Evolutionary conservation across 2,329 filamentous ascomycete species (phyloP).

Genomic region (Neurospora crassa): DNA sequence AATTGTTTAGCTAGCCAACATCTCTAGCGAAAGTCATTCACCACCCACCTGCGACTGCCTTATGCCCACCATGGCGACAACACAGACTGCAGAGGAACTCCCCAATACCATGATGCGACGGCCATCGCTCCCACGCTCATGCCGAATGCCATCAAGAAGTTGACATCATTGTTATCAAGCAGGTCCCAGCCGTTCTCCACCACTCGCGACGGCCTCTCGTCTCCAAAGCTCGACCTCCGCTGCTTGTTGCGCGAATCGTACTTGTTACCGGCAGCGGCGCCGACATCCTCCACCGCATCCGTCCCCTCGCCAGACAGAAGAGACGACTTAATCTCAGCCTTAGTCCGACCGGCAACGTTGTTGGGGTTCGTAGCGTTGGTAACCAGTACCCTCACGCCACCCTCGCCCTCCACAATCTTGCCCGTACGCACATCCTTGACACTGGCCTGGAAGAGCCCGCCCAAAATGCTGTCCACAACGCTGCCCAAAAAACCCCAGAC

Average conservation of each 20-base stretch:
- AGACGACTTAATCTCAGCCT: slow-evolving; percentile 30
- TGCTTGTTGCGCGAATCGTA: slow-evolving; percentile 42
- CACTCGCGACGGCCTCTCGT: slow-evolving; percentile 49
- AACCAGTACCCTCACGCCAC: slow-evolving; percentile 51
- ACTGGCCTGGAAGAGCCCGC: slow-evolving; percentile 74
- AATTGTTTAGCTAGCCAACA: background rate
- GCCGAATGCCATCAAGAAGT: slow-evolving; percentile 76
- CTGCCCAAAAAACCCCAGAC: slow-evolving; percentile 71
- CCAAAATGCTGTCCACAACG: slow-evolving; percentile 78
- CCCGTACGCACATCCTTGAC: slow-evolving; percentile 76
- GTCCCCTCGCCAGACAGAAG: slow-evolving; percentile 35
- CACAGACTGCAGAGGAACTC: slow-evolving; percentile 32
- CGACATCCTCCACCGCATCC: slow-evolving; percentile 29
- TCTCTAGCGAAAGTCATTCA: background rate
- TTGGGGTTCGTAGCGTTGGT: slow-evolving; percentile 23
- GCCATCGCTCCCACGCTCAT: slow-evolving; percentile 76
- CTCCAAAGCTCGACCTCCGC: slow-evolving; percentile 42
- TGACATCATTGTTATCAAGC: slow-evolving; percentile 92
- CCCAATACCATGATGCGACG: slow-evolving; percentile 52
- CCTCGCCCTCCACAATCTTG: slow-evolving; percentile 81
- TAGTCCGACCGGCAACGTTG: slow-evolving; percentile 20
- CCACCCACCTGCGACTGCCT: background rate
- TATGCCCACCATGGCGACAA: slow-evolving; percentile 22
- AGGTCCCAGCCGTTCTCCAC: slow-evolving; percentile 61
- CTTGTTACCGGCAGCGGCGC: slow-evolving; percentile 23